Conservation (phyloP, 768 basidiomycete species). For the Psilocybe cyanescens region DNA sequence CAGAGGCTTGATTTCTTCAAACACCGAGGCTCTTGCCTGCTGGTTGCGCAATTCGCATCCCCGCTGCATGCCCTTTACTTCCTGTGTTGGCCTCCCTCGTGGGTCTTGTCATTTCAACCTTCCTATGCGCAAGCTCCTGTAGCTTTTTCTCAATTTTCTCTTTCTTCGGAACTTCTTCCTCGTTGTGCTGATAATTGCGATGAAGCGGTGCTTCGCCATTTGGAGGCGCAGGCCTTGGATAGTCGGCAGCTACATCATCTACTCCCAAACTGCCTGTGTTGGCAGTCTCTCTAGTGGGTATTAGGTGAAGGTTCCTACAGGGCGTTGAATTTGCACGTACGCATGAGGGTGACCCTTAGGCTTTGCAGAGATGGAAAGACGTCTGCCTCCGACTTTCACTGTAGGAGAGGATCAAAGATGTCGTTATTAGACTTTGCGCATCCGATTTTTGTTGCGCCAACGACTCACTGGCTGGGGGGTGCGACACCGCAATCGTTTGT, state of each 20-base stretch:
- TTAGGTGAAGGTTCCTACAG: neutral
- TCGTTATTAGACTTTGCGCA: neutral
- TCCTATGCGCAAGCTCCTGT: conserved; percentile 47
- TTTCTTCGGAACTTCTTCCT: conserved; percentile 53
- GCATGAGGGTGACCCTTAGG: conserved; percentile 35
- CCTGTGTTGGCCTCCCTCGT: conserved; percentile 42
- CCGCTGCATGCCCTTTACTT: conserved; percentile 43
- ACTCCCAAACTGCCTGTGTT: conserved; percentile 33
- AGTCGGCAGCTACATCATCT: conserved; percentile 30
- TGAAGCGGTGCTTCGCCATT: conserved; percentile 27
- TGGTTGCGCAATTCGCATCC: conserved; percentile 62
- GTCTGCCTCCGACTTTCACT: conserved; percentile 57
- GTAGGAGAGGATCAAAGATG: neutral
- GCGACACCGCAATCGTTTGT: too few species aligned
- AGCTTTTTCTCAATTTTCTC: conserved; percentile 54
- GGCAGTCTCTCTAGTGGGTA: conserved; percentile 14
- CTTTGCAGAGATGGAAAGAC: conserved; percentile 48
- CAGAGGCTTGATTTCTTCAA: conserved; percentile 6
- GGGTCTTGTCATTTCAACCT: conserved; percentile 51
- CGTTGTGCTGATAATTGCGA: conserved; percentile 42
- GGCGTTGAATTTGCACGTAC: conserved; percentile 28
- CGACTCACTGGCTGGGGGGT: conserved; percentile 47
- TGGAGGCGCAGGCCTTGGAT: conserved; percentile 54
- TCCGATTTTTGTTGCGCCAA: neutral
- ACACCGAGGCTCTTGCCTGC: conserved; percentile 37